Evolutionary conservation across 2,329 filamentous ascomycete genomes (phyloP).

Genomic region (Fusarium sp.): DNA sequence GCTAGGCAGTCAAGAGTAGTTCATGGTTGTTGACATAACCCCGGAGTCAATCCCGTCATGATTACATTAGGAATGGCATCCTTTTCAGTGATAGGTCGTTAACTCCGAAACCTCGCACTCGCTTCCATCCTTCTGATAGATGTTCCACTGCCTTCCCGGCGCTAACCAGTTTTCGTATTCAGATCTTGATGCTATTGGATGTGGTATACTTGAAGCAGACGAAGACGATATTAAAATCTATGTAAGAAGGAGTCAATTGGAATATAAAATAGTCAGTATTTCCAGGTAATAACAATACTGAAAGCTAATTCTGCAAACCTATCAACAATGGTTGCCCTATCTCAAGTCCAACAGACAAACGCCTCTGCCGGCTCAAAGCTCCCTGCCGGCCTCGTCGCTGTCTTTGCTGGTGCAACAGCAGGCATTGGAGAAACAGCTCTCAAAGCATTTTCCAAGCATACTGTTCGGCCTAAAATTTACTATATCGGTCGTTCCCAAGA

Average conservation of each 20-base stretch:
- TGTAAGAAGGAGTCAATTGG: background rate
- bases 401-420: slow-evolving; percentile 67
- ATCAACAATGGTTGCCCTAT: slow-evolving; percentile 30
- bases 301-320: background rate
- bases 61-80: background rate
- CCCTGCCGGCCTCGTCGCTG: slow-evolving; percentile 53
- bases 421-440: slow-evolving; percentile 66
- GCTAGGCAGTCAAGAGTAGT: background rate
- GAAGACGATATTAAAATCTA: background rate
- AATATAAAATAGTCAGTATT: background rate
- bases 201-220: background rate
- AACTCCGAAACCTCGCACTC: slow-evolving; percentile 27
- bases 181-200: slow-evolving; percentile 4
- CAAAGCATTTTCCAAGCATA: slow-evolving; percentile 58
- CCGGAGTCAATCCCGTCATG: slow-evolving; percentile 16
- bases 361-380: slow-evolving; percentile 11
- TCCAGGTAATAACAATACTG: too few relatives aligned
- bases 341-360: slow-evolving; percentile 32
- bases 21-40: background rate
- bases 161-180: slow-evolving; percentile 43
- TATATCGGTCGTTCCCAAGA: slow-evolving; percentile 61
- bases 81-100: background rate
- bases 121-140: background rate
- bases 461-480: slow-evolving; percentile 61
- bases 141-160: background rate